Evolutionary conservation across 2,329 filamentous ascomycete genomes (phyloP), one percentile per base, ranked within the genome.

Genomic region (Sordariomycetes sp.): DNA sequence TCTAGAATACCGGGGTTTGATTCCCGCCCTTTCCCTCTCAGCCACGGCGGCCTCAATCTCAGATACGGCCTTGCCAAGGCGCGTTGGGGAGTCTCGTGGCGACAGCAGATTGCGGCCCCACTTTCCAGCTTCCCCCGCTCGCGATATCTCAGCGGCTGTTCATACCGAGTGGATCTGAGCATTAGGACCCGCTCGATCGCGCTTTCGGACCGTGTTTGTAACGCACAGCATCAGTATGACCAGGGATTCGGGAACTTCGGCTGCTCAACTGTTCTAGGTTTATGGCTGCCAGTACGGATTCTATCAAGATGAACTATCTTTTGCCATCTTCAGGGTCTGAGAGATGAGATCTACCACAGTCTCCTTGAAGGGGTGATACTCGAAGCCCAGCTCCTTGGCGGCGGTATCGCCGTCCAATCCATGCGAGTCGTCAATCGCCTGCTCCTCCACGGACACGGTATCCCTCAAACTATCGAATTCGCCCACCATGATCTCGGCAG

Each of bases 401-500:
- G 71, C 71, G 10, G 69, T 72, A 58, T 70, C 66, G 0, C 74
- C 72, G 63, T 79, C 76, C 24, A 79, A 59, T 6, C 70, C 72
- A 62, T 74, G 69, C 16, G 69, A 71, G 28, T 69, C 66, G 55
- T 74, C 70, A 10, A 72, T 66, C 22, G 59, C 54, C 59, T 72
- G 68, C 6, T 72, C 67, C 53, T 72, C 72, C 28, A 62, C 59
- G 2, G 65, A 63, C 0, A 75, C 69, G 1, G 46, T 62, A 0
- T 52, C 65, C 48, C 63, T 67, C 1, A 71, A 66, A 67, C 71
- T 71, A 0, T 66, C 62, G 61, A 80, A 79, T 28, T 68, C 65
- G 2, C 71, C 68, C 0, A 61, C 62, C 32, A 79, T 73, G 34
- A 79, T 72, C 12, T 71, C 65, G 0, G 74, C 72, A 0, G 74